Conservation (phyloP, 768 basidiomycete genomes). For the Arthromyces matolae region DNA sequence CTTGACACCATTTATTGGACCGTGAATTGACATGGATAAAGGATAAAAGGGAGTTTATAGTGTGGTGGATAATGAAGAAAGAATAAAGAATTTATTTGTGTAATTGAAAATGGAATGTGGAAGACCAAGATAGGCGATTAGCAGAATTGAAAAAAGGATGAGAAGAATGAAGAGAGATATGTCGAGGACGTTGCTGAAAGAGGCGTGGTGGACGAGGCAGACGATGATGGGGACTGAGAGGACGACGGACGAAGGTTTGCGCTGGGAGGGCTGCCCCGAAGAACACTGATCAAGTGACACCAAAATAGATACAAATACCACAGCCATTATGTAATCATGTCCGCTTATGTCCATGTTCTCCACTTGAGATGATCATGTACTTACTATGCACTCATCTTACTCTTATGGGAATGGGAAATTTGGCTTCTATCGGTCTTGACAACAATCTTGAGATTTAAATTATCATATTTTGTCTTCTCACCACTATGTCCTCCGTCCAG, state of each 20-base stretch:
- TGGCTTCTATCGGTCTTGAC: too few relatives aligned
- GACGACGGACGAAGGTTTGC: slow-evolving; percentile 16
- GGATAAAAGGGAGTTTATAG: slow-evolving; percentile 14
- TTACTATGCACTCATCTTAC: too few relatives aligned
- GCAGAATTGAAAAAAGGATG: slow-evolving; percentile 16
- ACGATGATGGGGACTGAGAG: slow-evolving; percentile 9
- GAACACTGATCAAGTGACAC: slow-evolving; percentile 34
- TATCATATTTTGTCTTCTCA: slow-evolving; percentile 12
- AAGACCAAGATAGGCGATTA: slow-evolving; percentile 19
- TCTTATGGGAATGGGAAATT: slow-evolving; percentile 2
- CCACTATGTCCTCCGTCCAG: too few relatives aligned
- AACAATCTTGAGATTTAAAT: too few relatives aligned
- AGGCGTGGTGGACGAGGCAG: neutral
- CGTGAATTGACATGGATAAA: slow-evolving; percentile 63
- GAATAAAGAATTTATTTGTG: slow-evolving; percentile 12
- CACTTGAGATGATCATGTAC: too few relatives aligned
- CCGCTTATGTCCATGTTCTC: slow-evolving; percentile 9
- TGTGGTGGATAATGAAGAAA: slow-evolving; percentile 9
- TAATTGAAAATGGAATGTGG: slow-evolving; percentile 16
- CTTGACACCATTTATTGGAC: slow-evolving; percentile 85
- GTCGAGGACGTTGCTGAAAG: too few relatives aligned
- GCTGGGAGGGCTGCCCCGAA: slow-evolving; percentile 17
- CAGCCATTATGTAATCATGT: neutral
- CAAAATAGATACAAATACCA: slow-evolving; percentile 29
- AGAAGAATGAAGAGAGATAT: neutral